These are phyloP conservation scores for Hibiscus mutabilis DNA, from an alignment of 345 rosid species.

Conservation along the genomic window DNA sequence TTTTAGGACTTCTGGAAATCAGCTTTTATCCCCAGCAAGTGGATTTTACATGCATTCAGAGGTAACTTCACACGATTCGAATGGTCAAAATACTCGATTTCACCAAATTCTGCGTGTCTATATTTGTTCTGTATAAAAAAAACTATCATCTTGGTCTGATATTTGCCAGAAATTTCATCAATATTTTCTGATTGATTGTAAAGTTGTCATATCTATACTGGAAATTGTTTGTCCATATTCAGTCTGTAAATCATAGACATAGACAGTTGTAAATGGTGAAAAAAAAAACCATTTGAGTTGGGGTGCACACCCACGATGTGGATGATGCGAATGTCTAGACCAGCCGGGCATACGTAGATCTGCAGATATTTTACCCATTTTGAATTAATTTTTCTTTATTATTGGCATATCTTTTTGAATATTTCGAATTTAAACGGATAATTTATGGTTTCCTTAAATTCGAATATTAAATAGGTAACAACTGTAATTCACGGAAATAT, in stretches of 20 bases:
- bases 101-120: background rate
- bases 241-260: constrained; percentile 9
- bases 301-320: too few species aligned
- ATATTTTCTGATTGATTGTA: background rate
- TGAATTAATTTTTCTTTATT: too few species aligned
- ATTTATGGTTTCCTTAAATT: too few species aligned
- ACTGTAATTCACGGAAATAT: too few species aligned
- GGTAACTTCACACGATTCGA: background rate
- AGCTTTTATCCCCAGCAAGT: constrained; percentile 21
- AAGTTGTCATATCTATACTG: constrained; percentile 5
- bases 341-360: too few species aligned
- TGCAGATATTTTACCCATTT: too few species aligned
- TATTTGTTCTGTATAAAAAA: background rate
- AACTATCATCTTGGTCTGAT: background rate
- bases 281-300: too few species aligned
- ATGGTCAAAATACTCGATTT: background rate
- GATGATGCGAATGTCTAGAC: too few species aligned
- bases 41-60: background rate
- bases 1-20: constrained; percentile 45
- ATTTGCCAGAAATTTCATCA: constrained; percentile 13
- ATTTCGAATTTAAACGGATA: too few species aligned
- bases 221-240: constrained; percentile 17
- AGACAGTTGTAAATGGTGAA: background rate
- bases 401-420: too few species aligned
- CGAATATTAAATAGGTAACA: too few species aligned